Conservation (phyloP, 106 monocot genomes). For the Dendrobium catenatum region DNA sequence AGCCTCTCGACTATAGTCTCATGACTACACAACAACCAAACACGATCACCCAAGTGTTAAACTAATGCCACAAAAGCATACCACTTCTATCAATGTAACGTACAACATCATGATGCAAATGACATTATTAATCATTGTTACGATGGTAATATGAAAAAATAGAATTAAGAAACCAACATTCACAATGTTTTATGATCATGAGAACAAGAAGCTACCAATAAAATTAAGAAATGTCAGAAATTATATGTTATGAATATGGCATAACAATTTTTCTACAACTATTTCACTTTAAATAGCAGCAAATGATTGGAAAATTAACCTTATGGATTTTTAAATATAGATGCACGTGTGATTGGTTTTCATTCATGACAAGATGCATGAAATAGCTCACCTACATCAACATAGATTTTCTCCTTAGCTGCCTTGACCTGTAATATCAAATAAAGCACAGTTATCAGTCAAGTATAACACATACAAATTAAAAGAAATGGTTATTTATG, state of each 20-base stretch:
- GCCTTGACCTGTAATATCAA: constrained; percentile 69
- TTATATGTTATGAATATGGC: not conserved
- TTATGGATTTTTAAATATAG: not conserved
- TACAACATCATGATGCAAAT: too few relatives aligned
- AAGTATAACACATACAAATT: not conserved
- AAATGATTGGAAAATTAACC: not conserved
- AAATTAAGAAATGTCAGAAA: not conserved
- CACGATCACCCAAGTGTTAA: too few relatives aligned
- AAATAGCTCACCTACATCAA: constrained; percentile 76
- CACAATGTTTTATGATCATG: too few relatives aligned
- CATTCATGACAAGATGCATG: not conserved
- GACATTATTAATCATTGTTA: too few relatives aligned
- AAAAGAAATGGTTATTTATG: not conserved
- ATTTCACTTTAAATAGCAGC: not conserved
- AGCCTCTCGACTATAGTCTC: too few relatives aligned
- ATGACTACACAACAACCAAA: too few relatives aligned
- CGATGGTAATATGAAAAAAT: too few relatives aligned
- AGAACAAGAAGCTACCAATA: not conserved
- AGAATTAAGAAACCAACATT: too few relatives aligned
- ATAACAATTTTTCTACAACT: too few relatives aligned
- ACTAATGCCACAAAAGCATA: too few relatives aligned
- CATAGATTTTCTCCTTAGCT: constrained; percentile 66
- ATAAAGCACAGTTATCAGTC: constrained; percentile 5
- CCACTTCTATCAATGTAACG: too few relatives aligned
- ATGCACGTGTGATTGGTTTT: too few relatives aligned